Conservation (phyloP, 164 flowering plant species). For the Stephania cephalantha region DNA sequence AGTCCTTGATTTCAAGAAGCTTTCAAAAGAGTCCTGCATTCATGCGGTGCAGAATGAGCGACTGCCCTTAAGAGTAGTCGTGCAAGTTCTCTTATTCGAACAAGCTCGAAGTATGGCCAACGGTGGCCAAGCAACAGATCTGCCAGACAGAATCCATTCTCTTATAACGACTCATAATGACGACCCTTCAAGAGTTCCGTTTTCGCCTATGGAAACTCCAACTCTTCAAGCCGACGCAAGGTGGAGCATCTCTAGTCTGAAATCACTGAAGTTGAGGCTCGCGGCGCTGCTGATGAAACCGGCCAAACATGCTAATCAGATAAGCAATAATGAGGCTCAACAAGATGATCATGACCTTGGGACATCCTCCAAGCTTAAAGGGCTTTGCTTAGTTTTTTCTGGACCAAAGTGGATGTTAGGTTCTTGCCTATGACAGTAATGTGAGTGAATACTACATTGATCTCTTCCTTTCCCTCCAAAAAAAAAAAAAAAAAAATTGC, state of each 20-base stretch:
- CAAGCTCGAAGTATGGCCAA: constrained; percentile 41
- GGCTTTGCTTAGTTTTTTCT: constrained; percentile 45
- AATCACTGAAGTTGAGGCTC: constrained; percentile 54
- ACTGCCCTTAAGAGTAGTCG: constrained; percentile 89
- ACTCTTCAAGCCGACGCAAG: constrained; percentile 51
- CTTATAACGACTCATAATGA: constrained; percentile 44
- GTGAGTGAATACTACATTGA: constrained; percentile 50
- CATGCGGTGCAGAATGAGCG: constrained; percentile 90
- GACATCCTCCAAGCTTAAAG: constrained; percentile 44
- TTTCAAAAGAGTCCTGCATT: constrained; percentile 77
- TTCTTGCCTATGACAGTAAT: constrained; percentile 64
- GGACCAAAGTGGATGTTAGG: constrained; percentile 75
- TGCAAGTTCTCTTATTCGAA: constrained; percentile 90
- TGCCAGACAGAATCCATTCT: constrained; percentile 70
- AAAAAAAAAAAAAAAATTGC: no score
- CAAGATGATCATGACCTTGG: constrained; percentile 31
- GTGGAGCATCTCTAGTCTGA: constrained; percentile 68
- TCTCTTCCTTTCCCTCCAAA: not conserved
- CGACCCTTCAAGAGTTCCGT: constrained; percentile 33
- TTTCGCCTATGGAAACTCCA: constrained; percentile 25
- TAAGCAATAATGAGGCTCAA: constrained; percentile 31
- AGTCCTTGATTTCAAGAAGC: constrained; percentile 82
- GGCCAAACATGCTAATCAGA: constrained; percentile 57
- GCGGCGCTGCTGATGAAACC: constrained; percentile 70
- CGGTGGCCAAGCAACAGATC: constrained; percentile 57